Evolutionary conservation across 345 rosid species (phyloP), one percentile per base, ranked within the genome.

Genomic region (Sisymbrium irio): DNA sequence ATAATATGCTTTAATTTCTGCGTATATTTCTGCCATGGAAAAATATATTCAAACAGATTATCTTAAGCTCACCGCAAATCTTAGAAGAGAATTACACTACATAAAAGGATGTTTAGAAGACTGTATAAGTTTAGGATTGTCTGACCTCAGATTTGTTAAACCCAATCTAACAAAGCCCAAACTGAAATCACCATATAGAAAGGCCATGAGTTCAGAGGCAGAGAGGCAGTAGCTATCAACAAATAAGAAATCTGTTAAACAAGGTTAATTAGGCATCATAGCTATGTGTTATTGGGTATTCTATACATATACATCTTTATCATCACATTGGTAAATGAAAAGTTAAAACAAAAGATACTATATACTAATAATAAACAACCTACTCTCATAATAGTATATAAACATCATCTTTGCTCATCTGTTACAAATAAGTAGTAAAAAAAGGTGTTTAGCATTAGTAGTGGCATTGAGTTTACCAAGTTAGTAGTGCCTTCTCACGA

Each of bases 151-250:
- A 36, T 62, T 62, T 36, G 33, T 18, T 44, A 33, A 61, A 76
- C 13, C 59, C 59, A 42, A 62, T 62, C 53, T 28, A 56, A 57
- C 49, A 56, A 33, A 77, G 44, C 73, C 80, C 80, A 71, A 49
- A 59, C 72, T 49, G 54, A 65, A 64, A 47, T 71, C 36, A 15
- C 39, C 77, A 56, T 58, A 27, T 6, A 64, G 40, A 27, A 35
- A 71, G 62, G 56, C 63, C 77, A 77, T 49, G 63, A 55, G 40
- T 22, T 65, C 33, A 58, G 63, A 71, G 50, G 72, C 49, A 77
- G n/a, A 41, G 42, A 60, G 36, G 25, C 47, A 47, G 72, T 63
- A 69, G 61, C 55, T 45, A 37, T 18, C 32, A 36, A 33, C 62
- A 64, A 64, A 32, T 20, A 56, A 64, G 55, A 69, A 47, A 18